Evolutionary conservation across 163 green algal genomes (phyloP), one percentile per base, ranked within the genome.

Genomic region (Smithsoniella earleae): DNA sequence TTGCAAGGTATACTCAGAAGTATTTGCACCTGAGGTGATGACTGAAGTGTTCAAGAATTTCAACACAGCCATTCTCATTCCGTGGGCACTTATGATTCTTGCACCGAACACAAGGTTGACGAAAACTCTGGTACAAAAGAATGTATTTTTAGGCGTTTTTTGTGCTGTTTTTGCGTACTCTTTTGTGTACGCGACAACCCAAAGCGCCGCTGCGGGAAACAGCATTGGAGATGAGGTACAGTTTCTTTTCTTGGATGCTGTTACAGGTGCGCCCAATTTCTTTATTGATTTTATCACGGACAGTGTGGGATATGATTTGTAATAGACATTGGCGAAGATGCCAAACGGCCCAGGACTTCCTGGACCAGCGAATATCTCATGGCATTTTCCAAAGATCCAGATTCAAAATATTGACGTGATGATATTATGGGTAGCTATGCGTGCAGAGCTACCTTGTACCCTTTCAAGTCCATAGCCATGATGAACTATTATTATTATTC

Each of bases 231-330:
- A 69, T 13, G 58, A 69, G 34, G 25, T 69, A 30, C 20, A 34
- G 58, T 69, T 69, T 31, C 1, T 69, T 30, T 69, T 78, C 43
- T 34, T 76, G 5, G 74, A 78, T 8, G 43, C 49, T 27, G n/a
- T 58, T 2, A 28, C 62, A 40, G 58, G 45, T 33, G 4, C 27
- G 1, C n/a, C n/a, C n/a, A n/a, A n/a, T n/a, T n/a, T n/a, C n/a
- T n/a, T n/a, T n/a, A n/a, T n/a, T n/a, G n/a, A n/a, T n/a, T n/a
- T n/a, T n/a, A n/a, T n/a, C n/a, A n/a, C n/a, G n/a, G n/a, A n/a
- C n/a, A n/a, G n/a, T n/a, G n/a, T n/a, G n/a, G n/a, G n/a, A n/a
- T n/a, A n/a, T n/a, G n/a, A n/a, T n/a, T n/a, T n/a, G n/a, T n/a
- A n/a, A n/a, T n/a, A n/a, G n/a, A n/a, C n/a, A n/a, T n/a, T n/a